Conservation (phyloP, 2,329 filamentous ascomycete species). For the Didymella pomorum region DNA sequence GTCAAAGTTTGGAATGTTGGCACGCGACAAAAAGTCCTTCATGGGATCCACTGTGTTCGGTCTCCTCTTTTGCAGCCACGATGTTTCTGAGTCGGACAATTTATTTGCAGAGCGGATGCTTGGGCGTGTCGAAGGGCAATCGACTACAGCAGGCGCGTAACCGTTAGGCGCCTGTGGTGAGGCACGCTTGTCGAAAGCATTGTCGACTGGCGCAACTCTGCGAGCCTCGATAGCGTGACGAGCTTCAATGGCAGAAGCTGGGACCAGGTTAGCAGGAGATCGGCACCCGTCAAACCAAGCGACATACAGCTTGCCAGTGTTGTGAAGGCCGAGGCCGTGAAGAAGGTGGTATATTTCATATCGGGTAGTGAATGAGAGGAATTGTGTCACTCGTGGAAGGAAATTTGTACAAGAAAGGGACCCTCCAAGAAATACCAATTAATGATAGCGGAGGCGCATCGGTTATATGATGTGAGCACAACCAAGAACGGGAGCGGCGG, state of each 20-base stretch:
- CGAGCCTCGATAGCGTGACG: slow-evolving; percentile 26
- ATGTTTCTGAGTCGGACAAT: slow-evolving; percentile 73
- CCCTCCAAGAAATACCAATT: background rate
- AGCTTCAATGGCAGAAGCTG: slow-evolving; percentile 41
- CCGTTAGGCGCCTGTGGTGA: slow-evolving; percentile 67
- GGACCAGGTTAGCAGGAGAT: slow-evolving; percentile 23
- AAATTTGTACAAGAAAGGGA: slow-evolving; percentile 9
- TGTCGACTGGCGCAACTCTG: slow-evolving; percentile 28
- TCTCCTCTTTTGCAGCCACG: slow-evolving; percentile 77
- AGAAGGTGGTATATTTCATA: slow-evolving; percentile 41
- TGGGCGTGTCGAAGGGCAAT: slow-evolving; percentile 75
- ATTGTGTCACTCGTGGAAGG: background rate
- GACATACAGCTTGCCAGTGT: slow-evolving; percentile 42
- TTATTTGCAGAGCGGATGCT: slow-evolving; percentile 68
- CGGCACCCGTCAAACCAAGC: background rate
- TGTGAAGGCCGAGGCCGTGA: slow-evolving; percentile 42
- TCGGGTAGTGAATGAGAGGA: slow-evolving; percentile 13
- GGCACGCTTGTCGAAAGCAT: slow-evolving; percentile 50
- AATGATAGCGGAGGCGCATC: slow-evolving; percentile 5
- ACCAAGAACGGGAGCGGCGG: slow-evolving; percentile 15
- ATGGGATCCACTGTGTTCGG: slow-evolving; percentile 79
- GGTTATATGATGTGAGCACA: slow-evolving; percentile 20
- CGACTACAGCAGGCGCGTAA: slow-evolving; percentile 73
- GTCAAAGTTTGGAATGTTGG: slow-evolving; percentile 81
- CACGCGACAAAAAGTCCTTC: slow-evolving; percentile 72